Conservation (phyloP, 2,329 filamentous ascomycete species). For the Xylariaceae sp. region DNA sequence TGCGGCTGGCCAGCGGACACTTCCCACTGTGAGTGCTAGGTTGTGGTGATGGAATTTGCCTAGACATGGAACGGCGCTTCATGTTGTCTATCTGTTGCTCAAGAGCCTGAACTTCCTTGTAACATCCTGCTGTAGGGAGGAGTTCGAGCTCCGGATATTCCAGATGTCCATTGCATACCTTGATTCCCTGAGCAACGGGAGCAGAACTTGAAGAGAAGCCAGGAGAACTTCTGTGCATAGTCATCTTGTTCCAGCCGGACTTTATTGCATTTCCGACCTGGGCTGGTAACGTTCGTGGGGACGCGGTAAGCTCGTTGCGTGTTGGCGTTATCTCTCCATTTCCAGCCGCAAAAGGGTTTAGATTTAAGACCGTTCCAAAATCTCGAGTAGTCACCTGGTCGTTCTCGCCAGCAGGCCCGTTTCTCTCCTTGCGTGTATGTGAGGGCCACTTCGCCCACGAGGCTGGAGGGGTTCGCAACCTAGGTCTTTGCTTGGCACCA, state of each 20-base stretch:
- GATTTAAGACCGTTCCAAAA: constrained; percentile 14
- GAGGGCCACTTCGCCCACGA: constrained; percentile 35
- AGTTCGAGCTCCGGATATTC: constrained; percentile 37
- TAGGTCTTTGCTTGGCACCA: constrained; percentile 6
- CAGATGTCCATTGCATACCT: constrained; percentile 18
- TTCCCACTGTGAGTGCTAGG: constrained; percentile 17
- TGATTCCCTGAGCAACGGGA: constrained; percentile 3
- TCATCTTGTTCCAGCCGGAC: constrained; percentile 25
- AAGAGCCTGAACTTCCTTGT: constrained; percentile 32
- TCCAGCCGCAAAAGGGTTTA: not conserved
- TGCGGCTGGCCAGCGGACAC: constrained; percentile 21
- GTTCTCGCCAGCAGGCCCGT: constrained; percentile 24
- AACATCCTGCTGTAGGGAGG: constrained; percentile 30
- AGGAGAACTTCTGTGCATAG: constrained; percentile 12
- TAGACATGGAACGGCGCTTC: constrained; percentile 33
- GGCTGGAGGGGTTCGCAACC: constrained; percentile 24
- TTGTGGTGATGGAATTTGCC: constrained; percentile 19
- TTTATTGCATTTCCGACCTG: constrained; percentile 26
- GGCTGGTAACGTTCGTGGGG: constrained; percentile 23
- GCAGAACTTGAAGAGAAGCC: constrained; percentile 6
- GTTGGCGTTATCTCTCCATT: not conserved
- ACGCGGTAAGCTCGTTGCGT: constrained; percentile 12
- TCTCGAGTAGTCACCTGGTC: constrained; percentile 28
- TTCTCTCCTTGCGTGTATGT: constrained; percentile 29
- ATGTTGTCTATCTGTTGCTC: constrained; percentile 31